phyloP scores from a whole-genome alignment of 805 yeast species.

The Wickerhamiella siamensis region DNA sequence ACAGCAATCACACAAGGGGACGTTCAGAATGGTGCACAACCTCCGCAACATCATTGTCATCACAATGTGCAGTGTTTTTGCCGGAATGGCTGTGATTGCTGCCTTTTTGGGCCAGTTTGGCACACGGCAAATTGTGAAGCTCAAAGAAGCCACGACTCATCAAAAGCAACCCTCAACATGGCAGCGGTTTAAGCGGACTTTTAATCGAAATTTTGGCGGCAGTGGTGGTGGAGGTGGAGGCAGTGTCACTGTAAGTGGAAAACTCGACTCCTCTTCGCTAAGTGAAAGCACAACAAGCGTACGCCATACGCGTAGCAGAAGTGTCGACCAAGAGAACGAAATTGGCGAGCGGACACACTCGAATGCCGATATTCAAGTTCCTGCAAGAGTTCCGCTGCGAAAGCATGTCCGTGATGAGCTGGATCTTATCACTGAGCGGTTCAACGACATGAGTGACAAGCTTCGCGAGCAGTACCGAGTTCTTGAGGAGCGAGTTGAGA shows the following conservation, averaged over 20 bases:
- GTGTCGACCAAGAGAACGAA: slow-evolving; percentile 4
- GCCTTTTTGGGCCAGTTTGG: slow-evolving; percentile 15
- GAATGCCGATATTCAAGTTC: slow-evolving; percentile 12
- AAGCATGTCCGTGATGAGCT: slow-evolving; percentile 48
- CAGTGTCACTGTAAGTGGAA: not conserved
- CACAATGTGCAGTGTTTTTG: slow-evolving; percentile 12
- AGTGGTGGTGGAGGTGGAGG: not conserved
- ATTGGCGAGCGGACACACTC: not conserved
- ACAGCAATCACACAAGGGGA: slow-evolving; percentile 12
- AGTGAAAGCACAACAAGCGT: too few relatives aligned
- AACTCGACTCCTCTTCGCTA: too few relatives aligned
- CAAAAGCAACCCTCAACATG: slow-evolving; percentile 11
- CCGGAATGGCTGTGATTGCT: slow-evolving; percentile 15
- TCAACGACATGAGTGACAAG: slow-evolving; percentile 88
- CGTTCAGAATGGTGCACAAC: slow-evolving; percentile 12
- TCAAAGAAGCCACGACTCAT: slow-evolving; percentile 18
- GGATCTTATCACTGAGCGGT: slow-evolving; percentile 76
- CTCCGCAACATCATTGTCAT: slow-evolving; percentile 12
- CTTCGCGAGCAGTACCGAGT: slow-evolving; percentile 71
- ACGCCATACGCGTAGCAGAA: slow-evolving; percentile 2
- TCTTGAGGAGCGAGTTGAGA: slow-evolving; percentile 74
- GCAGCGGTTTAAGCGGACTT: not conserved
- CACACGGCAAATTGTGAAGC: slow-evolving; percentile 16
- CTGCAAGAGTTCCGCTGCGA: slow-evolving; percentile 14
- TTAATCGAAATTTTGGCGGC: not conserved